Conservation (phyloP, 129 eudicot genomes). For the carrot (Daucus carota) region DNA sequence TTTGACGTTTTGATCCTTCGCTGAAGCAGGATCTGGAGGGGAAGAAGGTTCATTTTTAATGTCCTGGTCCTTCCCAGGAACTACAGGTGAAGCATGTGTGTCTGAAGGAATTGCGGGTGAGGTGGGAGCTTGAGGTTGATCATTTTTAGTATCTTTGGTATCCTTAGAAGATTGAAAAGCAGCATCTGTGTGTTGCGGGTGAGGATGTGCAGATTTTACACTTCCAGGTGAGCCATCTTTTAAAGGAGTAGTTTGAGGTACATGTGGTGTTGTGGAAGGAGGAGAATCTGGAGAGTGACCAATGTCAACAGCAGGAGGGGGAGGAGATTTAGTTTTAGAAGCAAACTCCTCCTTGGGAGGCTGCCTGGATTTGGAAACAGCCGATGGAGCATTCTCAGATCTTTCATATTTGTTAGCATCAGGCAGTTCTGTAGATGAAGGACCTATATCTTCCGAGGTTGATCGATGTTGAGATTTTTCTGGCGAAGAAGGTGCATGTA, state of each 20-base stretch:
- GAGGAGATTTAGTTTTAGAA: constrained; percentile 7
- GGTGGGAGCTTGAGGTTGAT: constrained; percentile 19
- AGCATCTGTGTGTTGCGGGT: constrained; percentile 12
- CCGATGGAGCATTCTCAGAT: constrained; percentile 7
- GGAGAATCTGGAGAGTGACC: constrained; percentile 23
- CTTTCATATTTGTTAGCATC: not conserved
- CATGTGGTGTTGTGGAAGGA: constrained; percentile 10
- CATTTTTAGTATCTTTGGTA: constrained; percentile 17
- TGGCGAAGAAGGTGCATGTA: constrained; percentile 17
- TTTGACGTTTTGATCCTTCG: constrained; percentile 7
- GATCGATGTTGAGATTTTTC: constrained; percentile 14
- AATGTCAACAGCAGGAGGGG: constrained; percentile 7
- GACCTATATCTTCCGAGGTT: constrained; percentile 1
- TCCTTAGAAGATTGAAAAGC: constrained; percentile 27
- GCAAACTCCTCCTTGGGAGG: not conserved
- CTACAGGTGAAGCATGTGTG: not conserved
- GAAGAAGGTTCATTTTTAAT: not conserved
- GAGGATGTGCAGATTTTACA: constrained; percentile 18
- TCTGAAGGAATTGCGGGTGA: constrained; percentile 17
- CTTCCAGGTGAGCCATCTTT: constrained; percentile 9
- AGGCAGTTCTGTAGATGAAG: constrained; percentile 14
- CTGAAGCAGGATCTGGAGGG: constrained; percentile 19
- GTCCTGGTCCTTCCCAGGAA: constrained; percentile 19
- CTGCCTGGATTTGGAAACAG: constrained; percentile 2
- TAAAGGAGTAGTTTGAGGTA: constrained; percentile 17